Evolutionary conservation across 2,329 filamentous ascomycete species (phyloP).

Genomic region (Coniochaeta sp.): DNA sequence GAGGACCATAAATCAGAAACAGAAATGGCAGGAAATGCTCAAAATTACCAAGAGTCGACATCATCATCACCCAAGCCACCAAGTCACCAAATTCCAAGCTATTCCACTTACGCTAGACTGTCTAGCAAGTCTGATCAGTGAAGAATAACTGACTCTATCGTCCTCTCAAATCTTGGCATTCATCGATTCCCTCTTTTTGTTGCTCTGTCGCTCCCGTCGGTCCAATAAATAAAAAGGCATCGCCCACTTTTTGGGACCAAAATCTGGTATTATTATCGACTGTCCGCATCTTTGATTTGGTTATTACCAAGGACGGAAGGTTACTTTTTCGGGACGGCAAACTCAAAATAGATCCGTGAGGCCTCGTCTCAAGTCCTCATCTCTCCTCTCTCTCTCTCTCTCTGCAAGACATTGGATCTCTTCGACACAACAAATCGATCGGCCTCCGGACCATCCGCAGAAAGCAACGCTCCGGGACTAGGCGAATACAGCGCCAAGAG

Average conservation of each 20-base stretch:
- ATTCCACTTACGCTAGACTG: no score
- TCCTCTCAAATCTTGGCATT: neutral
- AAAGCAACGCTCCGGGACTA: no score
- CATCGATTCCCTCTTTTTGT: no score
- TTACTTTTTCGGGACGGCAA: neutral
- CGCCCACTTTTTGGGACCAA: neutral
- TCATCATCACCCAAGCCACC: no score
- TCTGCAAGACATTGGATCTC: no score
- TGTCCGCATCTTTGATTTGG: neutral
- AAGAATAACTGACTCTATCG: constrained; percentile 1
- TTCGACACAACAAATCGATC: neutral
- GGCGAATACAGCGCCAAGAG: neutral
- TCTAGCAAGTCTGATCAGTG: no score
- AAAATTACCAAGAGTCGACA: no score
- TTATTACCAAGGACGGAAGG: neutral
- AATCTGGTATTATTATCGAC: no score
- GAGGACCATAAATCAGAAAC: no score
- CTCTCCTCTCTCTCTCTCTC: no score
- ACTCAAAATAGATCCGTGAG: neutral
- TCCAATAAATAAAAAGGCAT: neutral
- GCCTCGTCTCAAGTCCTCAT: neutral
- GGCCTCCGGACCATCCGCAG: neutral
- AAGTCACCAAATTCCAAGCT: no score
- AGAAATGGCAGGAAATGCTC: no score
- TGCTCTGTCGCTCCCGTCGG: neutral